Conservation (phyloP, 2,329 filamentous ascomycete genomes). For the Paraphaeosphaeria sporulosa region DNA sequence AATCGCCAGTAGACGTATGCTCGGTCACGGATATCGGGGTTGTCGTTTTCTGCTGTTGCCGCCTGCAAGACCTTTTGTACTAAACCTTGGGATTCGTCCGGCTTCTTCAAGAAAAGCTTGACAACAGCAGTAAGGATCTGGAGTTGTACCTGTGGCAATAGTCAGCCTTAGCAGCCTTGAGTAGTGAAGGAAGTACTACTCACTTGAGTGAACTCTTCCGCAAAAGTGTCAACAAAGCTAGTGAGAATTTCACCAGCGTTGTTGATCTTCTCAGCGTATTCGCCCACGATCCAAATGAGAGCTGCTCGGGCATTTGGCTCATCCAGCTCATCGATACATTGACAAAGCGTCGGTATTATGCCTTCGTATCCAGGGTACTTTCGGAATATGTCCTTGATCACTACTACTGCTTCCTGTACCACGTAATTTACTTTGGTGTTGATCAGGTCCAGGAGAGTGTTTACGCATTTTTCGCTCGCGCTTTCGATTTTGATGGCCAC, state of each 20-base stretch:
- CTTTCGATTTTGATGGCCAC: constrained; percentile 98
- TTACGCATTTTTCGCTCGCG: constrained; percentile 94
- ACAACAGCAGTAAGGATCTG: constrained; percentile 97
- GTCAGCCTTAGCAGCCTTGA: constrained; percentile 38
- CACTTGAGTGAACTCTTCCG: constrained; percentile 95
- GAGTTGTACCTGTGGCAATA: constrained; percentile 76
- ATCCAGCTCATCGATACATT: constrained; percentile 96
- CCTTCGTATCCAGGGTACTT: constrained; percentile 98
- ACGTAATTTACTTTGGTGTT: constrained; percentile 99
- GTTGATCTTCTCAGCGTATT: constrained; percentile 98
- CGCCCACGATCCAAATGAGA: constrained; percentile 98
- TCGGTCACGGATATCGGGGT: constrained; percentile 94
- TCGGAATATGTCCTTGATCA: constrained; percentile 97
- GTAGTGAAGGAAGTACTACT: constrained; percentile 35
- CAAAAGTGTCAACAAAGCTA: constrained; percentile 91
- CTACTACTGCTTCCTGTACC: constrained; percentile 97
- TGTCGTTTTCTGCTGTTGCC: constrained; percentile 94
- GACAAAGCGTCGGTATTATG: constrained; percentile 94
- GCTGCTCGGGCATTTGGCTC: constrained; percentile 90
- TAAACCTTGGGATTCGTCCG: constrained; percentile 85
- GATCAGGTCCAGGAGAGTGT: constrained; percentile 90
- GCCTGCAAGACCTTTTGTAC: constrained; percentile 94
- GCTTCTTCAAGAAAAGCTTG: constrained; percentile 97
- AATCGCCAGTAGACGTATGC: constrained; percentile 99
- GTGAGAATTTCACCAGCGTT: constrained; percentile 95